A percentile compares a stretch with the other conserved stretches of the same genome.
Conservation (phyloP, 306 rosid genomes). For the Abrus precatorius region DNA sequence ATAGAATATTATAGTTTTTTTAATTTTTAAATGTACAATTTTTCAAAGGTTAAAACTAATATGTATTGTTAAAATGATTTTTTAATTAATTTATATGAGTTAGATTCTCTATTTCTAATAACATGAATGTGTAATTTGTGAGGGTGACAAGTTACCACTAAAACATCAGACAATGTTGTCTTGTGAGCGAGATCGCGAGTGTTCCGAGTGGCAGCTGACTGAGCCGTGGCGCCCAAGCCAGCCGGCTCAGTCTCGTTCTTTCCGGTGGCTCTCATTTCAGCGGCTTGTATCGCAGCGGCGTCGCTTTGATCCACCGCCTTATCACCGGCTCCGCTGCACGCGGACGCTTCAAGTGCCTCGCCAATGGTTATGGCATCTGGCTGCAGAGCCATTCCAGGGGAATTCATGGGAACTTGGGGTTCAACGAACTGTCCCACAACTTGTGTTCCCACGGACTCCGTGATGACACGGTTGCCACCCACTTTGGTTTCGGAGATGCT, state of each 20-base stretch:
- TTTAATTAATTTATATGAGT: too few relatives aligned
- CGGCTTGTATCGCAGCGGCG: conserved; percentile 53
- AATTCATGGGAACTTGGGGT: conserved; percentile 50
- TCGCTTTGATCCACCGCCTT: conserved; percentile 65
- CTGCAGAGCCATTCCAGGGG: conserved; percentile 49
- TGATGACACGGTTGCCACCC: conserved; percentile 51
- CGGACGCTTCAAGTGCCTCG: conserved; percentile 70
- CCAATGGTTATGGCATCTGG: conserved; percentile 63
- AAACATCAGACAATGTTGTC: conserved; percentile 55
- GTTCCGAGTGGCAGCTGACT: conserved; percentile 59
- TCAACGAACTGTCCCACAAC: conserved; percentile 66
- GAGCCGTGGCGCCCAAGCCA: conserved; percentile 60
- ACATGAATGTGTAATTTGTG: too few relatives aligned
- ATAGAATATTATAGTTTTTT: too few relatives aligned
- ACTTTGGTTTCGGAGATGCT: conserved; percentile 48
- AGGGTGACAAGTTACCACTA: conserved; percentile 37
- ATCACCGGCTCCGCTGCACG: conserved; percentile 42
- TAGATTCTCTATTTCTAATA: too few relatives aligned
- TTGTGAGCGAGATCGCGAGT: conserved; percentile 45
- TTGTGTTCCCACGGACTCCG: conserved; percentile 56
- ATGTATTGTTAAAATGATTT: too few relatives aligned
- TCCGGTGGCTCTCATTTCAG: conserved; percentile 61
- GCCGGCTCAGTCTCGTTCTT: conserved; percentile 32
- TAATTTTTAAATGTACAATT: too few relatives aligned
- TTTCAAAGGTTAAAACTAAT: too few relatives aligned